phyloP scores from a whole-genome alignment of 257 asterid genomes.

The Euphrasia confusa region DNA sequence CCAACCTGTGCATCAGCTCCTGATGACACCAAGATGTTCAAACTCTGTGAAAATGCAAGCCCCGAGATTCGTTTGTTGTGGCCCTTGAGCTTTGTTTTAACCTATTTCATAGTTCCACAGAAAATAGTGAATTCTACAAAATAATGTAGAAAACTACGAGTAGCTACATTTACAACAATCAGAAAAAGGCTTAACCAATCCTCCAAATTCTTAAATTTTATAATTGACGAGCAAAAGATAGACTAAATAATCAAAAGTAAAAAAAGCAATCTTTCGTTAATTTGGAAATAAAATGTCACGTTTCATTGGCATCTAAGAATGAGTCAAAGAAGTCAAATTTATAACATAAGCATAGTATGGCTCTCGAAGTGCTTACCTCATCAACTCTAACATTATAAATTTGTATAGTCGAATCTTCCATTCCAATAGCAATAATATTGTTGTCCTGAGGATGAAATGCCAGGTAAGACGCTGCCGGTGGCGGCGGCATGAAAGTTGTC shows the following conservation, averaged over 20 bases:
- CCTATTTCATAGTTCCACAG: conserved; percentile 34
- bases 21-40: conserved; percentile 83
- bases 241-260: conserved; percentile 11
- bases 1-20: conserved; percentile 96
- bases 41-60: conserved; percentile 85
- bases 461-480: conserved; percentile 93
- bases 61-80: conserved; percentile 92
- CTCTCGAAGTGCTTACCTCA: conserved; percentile 48
- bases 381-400: conserved; percentile 90
- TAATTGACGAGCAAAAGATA: background rate
- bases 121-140: background rate
- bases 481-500: conserved; percentile 99
- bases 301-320: conserved; percentile 5
- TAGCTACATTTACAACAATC: conserved; percentile 4
- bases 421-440: conserved; percentile 86
- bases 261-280: background rate
- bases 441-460: conserved; percentile 96
- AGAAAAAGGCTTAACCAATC: background rate
- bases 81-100: conserved; percentile 88
- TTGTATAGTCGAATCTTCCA: conserved; percentile 88
- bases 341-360: background rate
- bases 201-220: background rate
- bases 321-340: conserved; percentile 12
- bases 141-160: background rate
- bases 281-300: background rate